Base-by-base conservation (phyloP, 148 eudicot species). In the Fallopia convolvulus region DNA sequence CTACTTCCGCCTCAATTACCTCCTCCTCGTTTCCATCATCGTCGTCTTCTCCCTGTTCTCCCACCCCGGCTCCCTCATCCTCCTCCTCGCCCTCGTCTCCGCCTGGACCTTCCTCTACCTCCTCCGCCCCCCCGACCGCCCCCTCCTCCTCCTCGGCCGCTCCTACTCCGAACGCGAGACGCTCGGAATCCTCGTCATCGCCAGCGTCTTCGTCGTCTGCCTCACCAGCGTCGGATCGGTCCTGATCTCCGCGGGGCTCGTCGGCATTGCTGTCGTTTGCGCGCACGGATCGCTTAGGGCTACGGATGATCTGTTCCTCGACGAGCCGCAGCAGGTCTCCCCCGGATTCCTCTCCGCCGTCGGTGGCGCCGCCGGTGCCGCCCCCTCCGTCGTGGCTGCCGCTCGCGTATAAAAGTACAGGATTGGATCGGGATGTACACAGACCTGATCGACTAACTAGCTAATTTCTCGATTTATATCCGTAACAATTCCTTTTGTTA, bases 21-120 rank as follows among this genome's bases (percentile, higher is more conserved):
- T 91, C 72, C 10, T 83, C 56, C 7, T 86, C 72, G 71, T 93
- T 56, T 47, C 87, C 76, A 63, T 75, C 46, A 79, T 87, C 76
- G 79, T 91, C 75, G 88, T 86, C 1, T 5, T 90, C 65, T 93
- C 98, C 2, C 94, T 93, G 75, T 36, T 91, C 50, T 81, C 97
- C 60, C 88, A 93, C 77, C 98, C 98, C 3, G 78, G 86, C 84
- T 90, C 94, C 8, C 92, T 93, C 75, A 33, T 93, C 82, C 56
- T 85, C 79, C 90, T 91, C 73, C 71, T 83, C 32, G 82, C 74
- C 49, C 91, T 93, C 74, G 80, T 91, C 44, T 84, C 91, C 65
- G 83, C 97, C 39, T 93, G 98, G 98, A 76, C 85, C 39, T 93
- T 91, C 85, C 87, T 90, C 44, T 93, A 93, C 90, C 87, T 93